A percentile compares a stretch with the other conserved stretches of the same genome.
Evolutionary conservation across 495 filamentous ascomycete genomes (phyloP).

Genomic region (Neurospora africana): DNA sequence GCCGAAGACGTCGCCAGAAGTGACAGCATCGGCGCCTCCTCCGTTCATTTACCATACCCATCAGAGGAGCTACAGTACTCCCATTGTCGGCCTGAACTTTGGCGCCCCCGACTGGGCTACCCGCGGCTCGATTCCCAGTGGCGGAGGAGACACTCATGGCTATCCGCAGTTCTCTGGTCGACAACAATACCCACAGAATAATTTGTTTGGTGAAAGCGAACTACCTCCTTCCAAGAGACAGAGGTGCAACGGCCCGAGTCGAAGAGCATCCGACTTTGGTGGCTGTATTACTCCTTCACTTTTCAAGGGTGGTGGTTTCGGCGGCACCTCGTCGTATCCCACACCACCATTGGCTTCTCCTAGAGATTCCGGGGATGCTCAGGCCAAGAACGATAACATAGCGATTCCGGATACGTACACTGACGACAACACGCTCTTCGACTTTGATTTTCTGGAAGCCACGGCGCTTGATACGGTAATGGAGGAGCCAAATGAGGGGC

Average conservation of each 20-base stretch:
- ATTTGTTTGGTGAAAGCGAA: background rate
- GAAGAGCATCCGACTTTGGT: background rate
- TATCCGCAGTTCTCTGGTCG: background rate
- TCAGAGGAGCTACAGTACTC: background rate
- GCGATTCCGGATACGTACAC: background rate
- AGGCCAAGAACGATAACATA: background rate
- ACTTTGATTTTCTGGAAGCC: conserved; percentile 6
- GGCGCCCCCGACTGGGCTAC: background rate
- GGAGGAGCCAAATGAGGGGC: background rate
- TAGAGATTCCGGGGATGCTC: background rate
- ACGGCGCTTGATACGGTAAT: background rate
- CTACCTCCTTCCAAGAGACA: background rate
- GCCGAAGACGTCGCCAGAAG: background rate
- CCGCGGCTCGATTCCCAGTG: background rate
- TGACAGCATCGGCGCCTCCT: background rate
- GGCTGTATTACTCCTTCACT: background rate
- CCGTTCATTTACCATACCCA: background rate
- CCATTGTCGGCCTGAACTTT: background rate
- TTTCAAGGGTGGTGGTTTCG: background rate
- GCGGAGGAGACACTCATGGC: background rate
- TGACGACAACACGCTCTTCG: background rate
- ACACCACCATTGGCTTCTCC: background rate
- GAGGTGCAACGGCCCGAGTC: background rate
- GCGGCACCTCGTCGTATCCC: background rate
- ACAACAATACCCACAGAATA: background rate